Evolutionary conservation across 2,329 filamentous ascomycete genomes (phyloP).

Genomic region (Zymoseptoria passerinii): DNA sequence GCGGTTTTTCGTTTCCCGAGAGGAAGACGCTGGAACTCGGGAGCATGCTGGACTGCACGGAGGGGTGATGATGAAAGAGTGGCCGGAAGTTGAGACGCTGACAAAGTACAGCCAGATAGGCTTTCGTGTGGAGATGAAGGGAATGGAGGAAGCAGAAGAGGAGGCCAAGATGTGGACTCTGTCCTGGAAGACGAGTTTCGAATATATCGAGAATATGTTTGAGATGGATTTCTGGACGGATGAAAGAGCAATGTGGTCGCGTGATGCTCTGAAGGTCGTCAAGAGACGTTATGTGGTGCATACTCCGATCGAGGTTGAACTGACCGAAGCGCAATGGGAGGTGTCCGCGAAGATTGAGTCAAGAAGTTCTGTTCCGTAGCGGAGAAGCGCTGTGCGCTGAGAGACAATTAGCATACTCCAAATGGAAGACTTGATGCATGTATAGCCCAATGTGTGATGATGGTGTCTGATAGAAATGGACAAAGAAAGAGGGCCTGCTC

Average conservation of each 20-base stretch:
- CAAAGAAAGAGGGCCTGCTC: no score
- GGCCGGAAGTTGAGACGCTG: not conserved
- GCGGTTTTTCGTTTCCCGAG: not conserved
- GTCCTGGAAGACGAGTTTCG: not conserved
- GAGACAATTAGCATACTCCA: not conserved
- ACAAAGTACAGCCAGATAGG: not conserved
- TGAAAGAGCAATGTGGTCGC: not conserved
- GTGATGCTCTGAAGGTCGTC: not conserved
- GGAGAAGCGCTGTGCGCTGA: not conserved
- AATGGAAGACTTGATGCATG: not conserved
- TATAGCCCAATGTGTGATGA: no score
- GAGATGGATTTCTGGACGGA: not conserved
- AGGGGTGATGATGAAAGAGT: not conserved
- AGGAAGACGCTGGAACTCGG: not conserved
- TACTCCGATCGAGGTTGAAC: not conserved
- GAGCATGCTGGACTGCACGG: not conserved
- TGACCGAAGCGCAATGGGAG: not conserved
- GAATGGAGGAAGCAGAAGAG: not conserved
- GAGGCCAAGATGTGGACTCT: not conserved
- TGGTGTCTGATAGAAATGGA: no score
- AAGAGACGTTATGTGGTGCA: not conserved
- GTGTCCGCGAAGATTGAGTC: not conserved
- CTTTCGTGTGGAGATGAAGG: not conserved
- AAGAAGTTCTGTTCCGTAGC: not conserved
- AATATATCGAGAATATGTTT: not conserved